Percentiles rank a stretch among this genome's conserved stretches.
phyloP scores from a whole-genome alignment of 306 rosid genomes.

The Cajanus cajan region DNA sequence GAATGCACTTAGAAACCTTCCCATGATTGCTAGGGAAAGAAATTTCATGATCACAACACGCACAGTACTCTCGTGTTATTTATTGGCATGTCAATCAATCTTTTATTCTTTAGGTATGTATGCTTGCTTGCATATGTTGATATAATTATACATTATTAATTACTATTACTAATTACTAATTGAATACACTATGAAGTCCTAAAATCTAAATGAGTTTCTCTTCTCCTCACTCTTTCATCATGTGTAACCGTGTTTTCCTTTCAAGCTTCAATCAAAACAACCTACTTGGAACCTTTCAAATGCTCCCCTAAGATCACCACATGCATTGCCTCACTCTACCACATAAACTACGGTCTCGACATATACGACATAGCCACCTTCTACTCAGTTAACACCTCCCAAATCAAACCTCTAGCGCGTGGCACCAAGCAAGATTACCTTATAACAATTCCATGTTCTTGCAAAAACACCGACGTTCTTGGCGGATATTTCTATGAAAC shows the following conservation, averaged over 20 bases:
- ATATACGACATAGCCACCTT: conserved; percentile 40
- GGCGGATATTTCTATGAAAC: conserved; percentile 60
- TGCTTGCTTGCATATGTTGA: conserved; percentile 11
- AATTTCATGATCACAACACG: conserved; percentile 27
- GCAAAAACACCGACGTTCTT: conserved; percentile 36
- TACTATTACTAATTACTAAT: not conserved
- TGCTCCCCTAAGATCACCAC: conserved; percentile 42
- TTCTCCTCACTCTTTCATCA: conserved; percentile 28
- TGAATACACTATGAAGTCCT: not conserved
- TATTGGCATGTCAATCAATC: not conserved
- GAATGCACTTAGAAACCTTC: not conserved
- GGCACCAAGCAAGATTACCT: conserved; percentile 48
- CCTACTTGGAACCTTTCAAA: conserved; percentile 40
- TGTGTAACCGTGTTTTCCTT: not conserved
- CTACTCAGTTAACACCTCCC: conserved; percentile 47
- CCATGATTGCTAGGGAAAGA: not conserved
- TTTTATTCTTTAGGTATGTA: not conserved
- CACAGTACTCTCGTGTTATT: not conserved
- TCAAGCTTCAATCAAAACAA: not conserved
- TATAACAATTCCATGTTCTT: conserved; percentile 63
- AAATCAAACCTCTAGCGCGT: conserved; percentile 38
- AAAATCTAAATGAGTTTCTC: conserved; percentile 1
- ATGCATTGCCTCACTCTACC: conserved; percentile 69
- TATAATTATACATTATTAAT: conserved; percentile 1
- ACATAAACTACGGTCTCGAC: conserved; percentile 19